Base-by-base conservation (phyloP, 176 grass and related monocot genomes). In the Aegilops bicornis region DNA sequence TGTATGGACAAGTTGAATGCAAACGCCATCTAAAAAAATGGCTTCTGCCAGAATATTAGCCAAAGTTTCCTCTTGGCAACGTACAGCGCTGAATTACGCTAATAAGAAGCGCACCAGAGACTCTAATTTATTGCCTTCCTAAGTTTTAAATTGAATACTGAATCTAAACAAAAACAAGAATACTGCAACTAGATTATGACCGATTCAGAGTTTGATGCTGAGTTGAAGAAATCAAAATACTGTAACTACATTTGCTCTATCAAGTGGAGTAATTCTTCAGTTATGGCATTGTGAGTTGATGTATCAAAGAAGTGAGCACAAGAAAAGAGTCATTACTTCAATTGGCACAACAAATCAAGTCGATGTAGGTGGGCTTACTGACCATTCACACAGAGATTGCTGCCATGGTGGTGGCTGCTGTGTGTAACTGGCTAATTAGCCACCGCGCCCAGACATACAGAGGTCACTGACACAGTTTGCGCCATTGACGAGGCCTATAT, bases 51-150 rank as follows among this genome's bases (percentile, higher is more conserved):
- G 91, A 97, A 97, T 97, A 91, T 87, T 77, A 69, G 52, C 85
- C 74, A 87, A 19, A 9, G 48, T 14, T 91, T 22, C 8, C 7
- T 93, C 11, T 93, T 4, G 95, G 95, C 93, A 95, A 97, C 85
- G 93, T 95, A 95, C 91, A 98, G 91, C 95, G 83, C 93, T 98
- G 93, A 93, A 22, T 40, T 33, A 89, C 91, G 89, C 95, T 83
- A 98, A 24, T 20, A 87, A 67, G 27, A 87, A 92, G 95, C 93
- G 89, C 93, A 90, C 86, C 95, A 98, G 95, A 95, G 95, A 95
- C 95, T 95, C 95, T 95, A 95, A 98, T 91, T 93, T 89, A 93
- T 95, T 98, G 93, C 95, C 95, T 86, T 37, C 0, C 48, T 17
- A 6, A 52, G 47, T 15, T 5, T 1, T 50, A 50, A 7, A 52